Percentiles rank a stretch among this genome's conserved stretches.
Evolutionary conservation across 805 yeast species (phyloP).

Genomic region (Saccharomycopsis malanga): DNA sequence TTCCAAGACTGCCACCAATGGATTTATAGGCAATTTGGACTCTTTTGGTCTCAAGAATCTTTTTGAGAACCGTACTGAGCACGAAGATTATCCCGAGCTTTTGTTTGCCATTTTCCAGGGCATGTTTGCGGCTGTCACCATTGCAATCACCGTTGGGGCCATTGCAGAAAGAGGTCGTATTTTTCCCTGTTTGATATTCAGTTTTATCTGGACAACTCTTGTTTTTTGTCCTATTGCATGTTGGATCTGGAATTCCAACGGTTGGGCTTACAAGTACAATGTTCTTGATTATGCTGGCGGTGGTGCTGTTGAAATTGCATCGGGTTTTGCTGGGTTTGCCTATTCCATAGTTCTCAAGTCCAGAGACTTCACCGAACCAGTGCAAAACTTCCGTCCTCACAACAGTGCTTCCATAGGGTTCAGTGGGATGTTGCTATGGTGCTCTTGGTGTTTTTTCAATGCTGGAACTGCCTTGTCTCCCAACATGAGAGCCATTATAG

Average conservation of each 20-base stretch:
- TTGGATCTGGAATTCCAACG: slow-evolving; percentile 91
- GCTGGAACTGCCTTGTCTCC: slow-evolving; percentile 86
- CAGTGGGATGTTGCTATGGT: slow-evolving; percentile 83
- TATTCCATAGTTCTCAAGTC: slow-evolving; percentile 75
- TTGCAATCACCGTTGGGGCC: slow-evolving; percentile 88
- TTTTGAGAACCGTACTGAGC: slow-evolving; percentile 30
- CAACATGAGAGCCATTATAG: slow-evolving; percentile 74
- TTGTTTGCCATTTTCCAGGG: slow-evolving; percentile 83
- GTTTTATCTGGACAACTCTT: slow-evolving; percentile 82
- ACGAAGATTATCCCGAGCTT: slow-evolving; percentile 62
- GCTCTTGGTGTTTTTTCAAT: slow-evolving; percentile 95
- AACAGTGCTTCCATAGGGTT: slow-evolving; percentile 85
- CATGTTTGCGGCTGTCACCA: slow-evolving; percentile 86
- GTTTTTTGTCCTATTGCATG: slow-evolving; percentile 93
- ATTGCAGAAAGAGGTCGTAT: slow-evolving; percentile 90
- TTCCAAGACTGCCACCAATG: slow-evolving; percentile 68
- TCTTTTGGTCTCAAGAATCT: slow-evolving; percentile 77
- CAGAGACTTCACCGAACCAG: slow-evolving; percentile 57
- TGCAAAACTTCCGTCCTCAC: slow-evolving; percentile 91
- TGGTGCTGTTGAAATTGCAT: slow-evolving; percentile 89
- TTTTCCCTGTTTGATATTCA: slow-evolving; percentile 73
- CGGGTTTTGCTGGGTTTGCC: slow-evolving; percentile 88
- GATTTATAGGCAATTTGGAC: slow-evolving; percentile 81
- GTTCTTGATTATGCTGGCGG: slow-evolving; percentile 97
- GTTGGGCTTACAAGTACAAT: slow-evolving; percentile 93